phyloP scores from a whole-genome alignment of 257 asterid species.

The Henckelia pumila region DNA sequence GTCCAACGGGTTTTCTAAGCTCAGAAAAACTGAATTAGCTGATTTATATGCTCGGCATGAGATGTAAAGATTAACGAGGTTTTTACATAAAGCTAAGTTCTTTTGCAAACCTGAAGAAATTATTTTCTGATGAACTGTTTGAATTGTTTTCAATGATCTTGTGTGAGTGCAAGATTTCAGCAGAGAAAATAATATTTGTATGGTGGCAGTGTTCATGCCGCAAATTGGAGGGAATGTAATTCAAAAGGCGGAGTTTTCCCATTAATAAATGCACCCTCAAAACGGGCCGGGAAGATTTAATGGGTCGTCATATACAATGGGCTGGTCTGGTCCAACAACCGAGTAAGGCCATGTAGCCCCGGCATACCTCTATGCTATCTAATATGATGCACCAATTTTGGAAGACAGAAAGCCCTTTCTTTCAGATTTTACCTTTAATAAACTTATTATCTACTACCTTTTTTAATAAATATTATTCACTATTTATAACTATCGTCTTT shows the following conservation, averaged over 20 bases:
- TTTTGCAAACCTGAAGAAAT: constrained; percentile 51
- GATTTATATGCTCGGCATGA: constrained; percentile 42
- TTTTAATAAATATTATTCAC: too few relatives aligned
- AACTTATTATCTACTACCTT: too few relatives aligned
- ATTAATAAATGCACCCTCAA: background rate
- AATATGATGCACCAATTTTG: too few relatives aligned
- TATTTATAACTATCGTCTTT: too few relatives aligned
- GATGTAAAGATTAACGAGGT: constrained; percentile 55
- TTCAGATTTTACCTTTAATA: too few relatives aligned
- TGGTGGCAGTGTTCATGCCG: constrained; percentile 37
- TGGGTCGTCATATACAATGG: too few relatives aligned
- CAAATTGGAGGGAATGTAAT: constrained; percentile 13
- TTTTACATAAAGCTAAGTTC: constrained; percentile 50
- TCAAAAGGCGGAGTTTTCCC: background rate
- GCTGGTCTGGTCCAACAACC: background rate
- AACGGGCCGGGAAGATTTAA: background rate
- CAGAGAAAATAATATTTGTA: constrained; percentile 34
- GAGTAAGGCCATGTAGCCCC: background rate
- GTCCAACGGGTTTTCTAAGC: constrained; percentile 48
- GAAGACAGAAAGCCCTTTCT: too few relatives aligned
- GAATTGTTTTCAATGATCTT: constrained; percentile 37
- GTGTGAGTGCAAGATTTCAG: constrained; percentile 36
- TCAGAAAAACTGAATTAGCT: constrained; percentile 49
- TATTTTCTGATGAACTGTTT: constrained; percentile 53
- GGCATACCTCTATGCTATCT: too few relatives aligned